Evolutionary conservation across 768 basidiomycete genomes (phyloP).

Genomic region (Naganishia friedmannii): DNA sequence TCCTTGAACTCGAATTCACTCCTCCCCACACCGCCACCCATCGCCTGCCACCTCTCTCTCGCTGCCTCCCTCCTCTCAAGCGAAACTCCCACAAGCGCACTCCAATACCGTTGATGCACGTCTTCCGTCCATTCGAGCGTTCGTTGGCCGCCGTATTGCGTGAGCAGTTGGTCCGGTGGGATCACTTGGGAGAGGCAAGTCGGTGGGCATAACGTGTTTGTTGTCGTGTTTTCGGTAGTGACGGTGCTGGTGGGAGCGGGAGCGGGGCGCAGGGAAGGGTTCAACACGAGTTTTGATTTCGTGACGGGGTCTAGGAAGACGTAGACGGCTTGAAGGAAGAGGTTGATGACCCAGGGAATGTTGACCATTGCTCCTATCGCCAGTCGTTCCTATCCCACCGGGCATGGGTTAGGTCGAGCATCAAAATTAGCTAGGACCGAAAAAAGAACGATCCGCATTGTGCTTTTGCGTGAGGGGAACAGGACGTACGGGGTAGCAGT

Average conservation of each 20-base stretch:
- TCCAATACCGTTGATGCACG: constrained; percentile 29
- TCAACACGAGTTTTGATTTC: constrained; percentile 24
- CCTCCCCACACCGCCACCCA: constrained; percentile 26
- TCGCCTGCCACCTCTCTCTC: constrained; percentile 6
- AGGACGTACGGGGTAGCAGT: constrained; percentile 28
- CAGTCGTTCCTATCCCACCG: constrained; percentile 26
- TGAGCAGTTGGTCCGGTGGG: constrained; percentile 36
- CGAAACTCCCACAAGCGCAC: constrained; percentile 13
- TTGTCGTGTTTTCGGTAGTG: constrained; percentile 1
- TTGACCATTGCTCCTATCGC: constrained; percentile 31
- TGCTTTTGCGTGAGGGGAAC: too few species aligned
- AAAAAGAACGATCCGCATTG: too few species aligned
- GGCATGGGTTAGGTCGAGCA: too few species aligned
- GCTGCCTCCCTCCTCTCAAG: constrained; percentile 16
- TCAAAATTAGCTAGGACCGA: too few species aligned
- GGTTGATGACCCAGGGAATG: constrained; percentile 23
- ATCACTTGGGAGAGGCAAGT: constrained; percentile 32
- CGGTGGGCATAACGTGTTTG: constrained; percentile 38
- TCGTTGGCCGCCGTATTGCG: constrained; percentile 43
- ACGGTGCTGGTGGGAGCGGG: neutral
- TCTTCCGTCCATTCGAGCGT: constrained; percentile 4
- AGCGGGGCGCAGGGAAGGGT: constrained; percentile 9
- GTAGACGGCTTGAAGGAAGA: constrained; percentile 47
- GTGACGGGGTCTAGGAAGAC: constrained; percentile 44
- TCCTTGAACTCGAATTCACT: constrained; percentile 23